A percentile compares a stretch with the other conserved stretches of the same genome.
These are phyloP conservation scores for Filobasidium uniguttulatum DNA, from an alignment of 1,284 basidiomycete species.

Conservation along the genomic window DNA sequence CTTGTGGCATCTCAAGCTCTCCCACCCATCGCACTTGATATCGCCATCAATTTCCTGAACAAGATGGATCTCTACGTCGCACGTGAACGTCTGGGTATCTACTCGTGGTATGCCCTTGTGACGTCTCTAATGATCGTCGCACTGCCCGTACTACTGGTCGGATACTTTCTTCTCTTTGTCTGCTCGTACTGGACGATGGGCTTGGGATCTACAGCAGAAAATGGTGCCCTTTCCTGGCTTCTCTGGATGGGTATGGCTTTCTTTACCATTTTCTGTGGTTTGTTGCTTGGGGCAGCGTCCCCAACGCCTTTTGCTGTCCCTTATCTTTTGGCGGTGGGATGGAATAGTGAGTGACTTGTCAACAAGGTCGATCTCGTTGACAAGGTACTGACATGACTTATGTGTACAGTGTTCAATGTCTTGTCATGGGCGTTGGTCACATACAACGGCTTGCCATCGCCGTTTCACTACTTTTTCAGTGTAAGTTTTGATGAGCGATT, in stretches of 20 bases:
- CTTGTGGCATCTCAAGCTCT: slow-evolving; percentile 5
- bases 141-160: slow-evolving; percentile 8
- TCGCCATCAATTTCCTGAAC: slow-evolving; percentile 4
- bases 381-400: not conserved
- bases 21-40: slow-evolving; percentile 14
- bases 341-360: not conserved
- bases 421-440: slow-evolving; percentile 4
- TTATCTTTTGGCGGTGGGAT: not conserved
- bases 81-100: slow-evolving; percentile 16
- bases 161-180: slow-evolving; percentile 11
- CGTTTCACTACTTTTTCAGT: slow-evolving; percentile 1
- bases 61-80: slow-evolving; percentile 11
- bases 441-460: not conserved
- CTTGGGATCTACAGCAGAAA: not conserved
- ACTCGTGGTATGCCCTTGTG: slow-evolving; percentile 13
- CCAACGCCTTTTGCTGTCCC: slow-evolving; percentile 1
- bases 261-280: not conserved
- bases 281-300: slow-evolving; percentile 1
- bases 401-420: not conserved
- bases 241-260: not conserved
- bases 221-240: not conserved
- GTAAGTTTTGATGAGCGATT: not conserved
- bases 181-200: slow-evolving; percentile 13
- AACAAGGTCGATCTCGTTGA: not conserved
- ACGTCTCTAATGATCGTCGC: slow-evolving; percentile 11